phyloP scores from a whole-genome alignment of 306 rosid genomes.

The Senna siamea region DNA sequence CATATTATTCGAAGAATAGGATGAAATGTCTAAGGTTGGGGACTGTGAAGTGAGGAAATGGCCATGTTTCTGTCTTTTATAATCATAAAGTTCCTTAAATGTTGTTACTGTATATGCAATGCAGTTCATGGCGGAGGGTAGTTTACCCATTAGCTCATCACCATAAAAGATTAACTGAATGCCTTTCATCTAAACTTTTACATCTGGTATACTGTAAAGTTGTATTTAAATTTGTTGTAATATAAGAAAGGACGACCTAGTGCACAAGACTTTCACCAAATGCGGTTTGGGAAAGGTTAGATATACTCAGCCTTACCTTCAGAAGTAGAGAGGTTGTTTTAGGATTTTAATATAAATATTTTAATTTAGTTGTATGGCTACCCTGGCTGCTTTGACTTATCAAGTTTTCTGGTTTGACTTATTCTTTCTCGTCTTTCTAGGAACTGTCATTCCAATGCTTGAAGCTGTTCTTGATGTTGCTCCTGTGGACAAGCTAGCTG shows the following conservation, averaged over 20 bases:
- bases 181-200: constrained; percentile 4
- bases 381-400: constrained; percentile 33
- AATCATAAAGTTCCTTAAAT: constrained; percentile 21
- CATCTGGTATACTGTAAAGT: constrained; percentile 1
- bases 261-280: too few species aligned
- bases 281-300: too few species aligned
- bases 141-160: constrained; percentile 18
- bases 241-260: too few species aligned
- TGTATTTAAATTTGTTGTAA: constrained; percentile 17
- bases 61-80: constrained; percentile 8
- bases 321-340: too few species aligned
- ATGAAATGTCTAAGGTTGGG: constrained; percentile 28
- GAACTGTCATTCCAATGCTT: constrained; percentile 84
- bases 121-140: constrained; percentile 26
- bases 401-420: constrained; percentile 27
- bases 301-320: too few species aligned
- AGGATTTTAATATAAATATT: too few species aligned
- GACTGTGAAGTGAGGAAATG: constrained; percentile 22
- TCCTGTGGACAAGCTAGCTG: constrained; percentile 74
- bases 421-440: constrained; percentile 42
- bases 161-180: constrained; percentile 10
- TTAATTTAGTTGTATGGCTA: background rate
- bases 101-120: constrained; percentile 21
- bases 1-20: constrained; percentile 31
- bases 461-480: constrained; percentile 77